These are phyloP conservation scores for Dalechampia spathulata DNA, from an alignment of 441 rosid species.

Conservation along the genomic window DNA sequence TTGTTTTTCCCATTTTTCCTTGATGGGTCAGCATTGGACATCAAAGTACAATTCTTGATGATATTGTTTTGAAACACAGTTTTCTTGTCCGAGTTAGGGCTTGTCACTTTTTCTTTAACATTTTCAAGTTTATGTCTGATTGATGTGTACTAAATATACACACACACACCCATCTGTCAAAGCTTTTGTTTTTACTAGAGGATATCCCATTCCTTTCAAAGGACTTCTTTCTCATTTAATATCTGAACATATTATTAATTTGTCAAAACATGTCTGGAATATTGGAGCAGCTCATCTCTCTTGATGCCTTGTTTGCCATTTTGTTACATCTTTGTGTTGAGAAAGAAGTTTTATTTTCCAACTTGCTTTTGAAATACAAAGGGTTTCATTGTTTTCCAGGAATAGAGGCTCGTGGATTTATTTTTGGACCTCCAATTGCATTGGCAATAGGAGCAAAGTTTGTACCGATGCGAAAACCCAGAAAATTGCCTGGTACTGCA, in stretches of 20 bases:
- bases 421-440: constrained; percentile 96
- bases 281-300: too few species aligned
- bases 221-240: too few species aligned
- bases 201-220: too few species aligned
- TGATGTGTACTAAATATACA: constrained; percentile 1
- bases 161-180: too few species aligned
- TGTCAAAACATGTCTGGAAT: too few species aligned
- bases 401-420: constrained; percentile 92
- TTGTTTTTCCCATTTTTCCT: too few species aligned
- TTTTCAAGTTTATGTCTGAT: neutral
- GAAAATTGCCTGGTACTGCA: constrained; percentile 75
- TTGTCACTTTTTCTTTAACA: neutral
- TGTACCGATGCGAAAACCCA: constrained; percentile 87
- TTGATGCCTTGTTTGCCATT: neutral
- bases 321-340: too few species aligned
- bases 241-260: too few species aligned
- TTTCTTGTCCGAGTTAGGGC: neutral
- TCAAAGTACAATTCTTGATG: too few species aligned
- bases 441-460: constrained; percentile 97
- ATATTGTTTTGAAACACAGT: neutral
- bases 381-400: constrained; percentile 41
- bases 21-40: too few species aligned
- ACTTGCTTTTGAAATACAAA: constrained; percentile 1
- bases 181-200: too few species aligned
- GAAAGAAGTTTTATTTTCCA: too few species aligned